These are phyloP conservation scores for Colletotrichum navitas DNA, from an alignment of 2,329 filamentous ascomycete species.

Conservation along the genomic window DNA sequence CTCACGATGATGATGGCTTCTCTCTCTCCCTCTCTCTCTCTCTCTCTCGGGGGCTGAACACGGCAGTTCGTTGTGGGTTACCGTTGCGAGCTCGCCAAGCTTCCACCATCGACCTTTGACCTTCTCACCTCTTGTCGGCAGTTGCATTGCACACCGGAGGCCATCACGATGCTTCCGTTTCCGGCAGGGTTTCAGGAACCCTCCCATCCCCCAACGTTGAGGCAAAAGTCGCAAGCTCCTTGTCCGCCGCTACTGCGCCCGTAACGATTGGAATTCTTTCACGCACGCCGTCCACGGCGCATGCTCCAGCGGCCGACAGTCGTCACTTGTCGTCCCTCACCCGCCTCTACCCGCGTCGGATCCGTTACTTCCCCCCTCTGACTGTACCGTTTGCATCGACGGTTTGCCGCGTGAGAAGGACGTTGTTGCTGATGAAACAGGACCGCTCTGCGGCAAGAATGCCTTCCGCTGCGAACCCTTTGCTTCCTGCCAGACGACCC, in stretches of 20 bases:
- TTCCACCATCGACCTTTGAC: not conserved
- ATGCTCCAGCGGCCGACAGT: slow-evolving; percentile 7
- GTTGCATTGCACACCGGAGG: not conserved
- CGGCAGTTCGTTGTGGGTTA: slow-evolving; percentile 6
- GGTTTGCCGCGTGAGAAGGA: slow-evolving; percentile 10
- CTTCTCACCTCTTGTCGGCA: not conserved
- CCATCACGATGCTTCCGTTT: slow-evolving; percentile 10
- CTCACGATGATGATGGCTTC: not conserved
- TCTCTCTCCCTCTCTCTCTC: not conserved
- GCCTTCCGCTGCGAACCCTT: not conserved
- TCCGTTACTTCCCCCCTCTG: not conserved
- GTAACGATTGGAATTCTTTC: not conserved
- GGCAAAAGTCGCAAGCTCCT: not conserved
- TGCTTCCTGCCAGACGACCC: not conserved
- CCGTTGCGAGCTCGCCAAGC: not conserved
- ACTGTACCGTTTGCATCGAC: not conserved
- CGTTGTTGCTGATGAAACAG: slow-evolving; percentile 15
- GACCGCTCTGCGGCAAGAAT: not conserved
- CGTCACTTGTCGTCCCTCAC: not conserved
- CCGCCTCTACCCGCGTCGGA: not conserved
- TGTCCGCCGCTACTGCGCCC: not conserved
- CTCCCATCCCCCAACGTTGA: not conserved
- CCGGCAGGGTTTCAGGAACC: slow-evolving; percentile 1
- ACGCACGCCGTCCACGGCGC: not conserved
- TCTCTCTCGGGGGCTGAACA: not conserved